These are phyloP conservation scores for Monilinia vaccinii-corymbosi DNA, from an alignment of 2,329 filamentous ascomycete genomes.

Conservation along the genomic window DNA sequence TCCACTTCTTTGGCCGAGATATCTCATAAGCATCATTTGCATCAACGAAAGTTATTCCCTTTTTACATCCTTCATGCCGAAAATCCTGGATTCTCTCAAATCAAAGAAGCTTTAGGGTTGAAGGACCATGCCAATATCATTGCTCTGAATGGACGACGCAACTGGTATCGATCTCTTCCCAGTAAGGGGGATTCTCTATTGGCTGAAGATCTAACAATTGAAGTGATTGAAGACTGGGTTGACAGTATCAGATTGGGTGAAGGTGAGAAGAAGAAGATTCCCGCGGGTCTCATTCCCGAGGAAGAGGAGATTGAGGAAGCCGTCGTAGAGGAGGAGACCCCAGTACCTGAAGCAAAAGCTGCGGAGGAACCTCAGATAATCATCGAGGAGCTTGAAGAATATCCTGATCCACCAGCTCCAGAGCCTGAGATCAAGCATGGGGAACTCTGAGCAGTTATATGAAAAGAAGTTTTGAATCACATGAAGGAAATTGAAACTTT, in stretches of 20 bases:
- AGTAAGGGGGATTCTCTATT: constrained; percentile 25
- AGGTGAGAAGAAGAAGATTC: constrained; percentile 67
- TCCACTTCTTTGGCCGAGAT: constrained; percentile 62
- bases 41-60: constrained; percentile 65
- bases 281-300: constrained; percentile 46
- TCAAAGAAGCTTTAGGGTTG: constrained; percentile 57
- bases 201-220: constrained; percentile 40
- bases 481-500: not conserved
- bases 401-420: not conserved
- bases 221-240: constrained; percentile 73
- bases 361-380: constrained; percentile 7
- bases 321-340: constrained; percentile 32
- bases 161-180: constrained; percentile 72
- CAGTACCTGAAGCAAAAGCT: constrained; percentile 13
- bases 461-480: not conserved
- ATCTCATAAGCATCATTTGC: constrained; percentile 62
- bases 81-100: constrained; percentile 44
- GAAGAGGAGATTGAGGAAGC: constrained; percentile 35
- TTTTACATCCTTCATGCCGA: constrained; percentile 65
- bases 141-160: constrained; percentile 73
- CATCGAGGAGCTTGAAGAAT: constrained; percentile 1
- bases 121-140: constrained; percentile 58
- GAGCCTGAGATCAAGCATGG: constrained; percentile 10
- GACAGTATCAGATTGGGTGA: constrained; percentile 89
- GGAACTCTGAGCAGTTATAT: constrained; percentile 6